Evolutionary conservation across 495 filamentous ascomycete species (phyloP), one percentile per base, ranked within the genome.

Genomic region (Penicillium samsonianum): DNA sequence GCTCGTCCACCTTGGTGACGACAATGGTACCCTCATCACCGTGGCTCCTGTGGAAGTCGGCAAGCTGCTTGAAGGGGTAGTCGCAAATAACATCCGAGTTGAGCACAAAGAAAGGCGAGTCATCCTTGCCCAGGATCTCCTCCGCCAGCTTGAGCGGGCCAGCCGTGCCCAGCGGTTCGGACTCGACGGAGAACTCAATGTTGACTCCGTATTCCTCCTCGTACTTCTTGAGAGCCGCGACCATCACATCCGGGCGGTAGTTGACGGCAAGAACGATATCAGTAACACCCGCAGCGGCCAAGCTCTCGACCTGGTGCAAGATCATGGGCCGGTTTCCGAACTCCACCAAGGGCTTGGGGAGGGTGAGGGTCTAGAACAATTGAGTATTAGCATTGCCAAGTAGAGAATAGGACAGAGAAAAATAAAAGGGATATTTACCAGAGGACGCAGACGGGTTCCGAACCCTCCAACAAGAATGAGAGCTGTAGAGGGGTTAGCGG

Each of bases 291-390:
- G 92, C 94, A 60, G 89, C 90, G 62, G 95, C 94, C 65, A 98
- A 80, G 64, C 90, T 90, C 77, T 98, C 92, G 64, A 98, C 89
- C 75, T 98, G 94, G 80, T 98, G 94, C 60, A 94, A 81, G 77
- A 98, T 98, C 94, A 98, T 98, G 64, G 92, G 94, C 72, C 90
- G 91, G 82, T 98, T 98, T 64, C 85, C 92, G 73, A 98, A 98
- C 64, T 98, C 94, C 67, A 98, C 94, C 63, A 98, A 81, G 43
- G 94, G 94, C 74, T 98, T 98, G 23, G 94, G 94, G 61, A 97
- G 89, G 41, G 94, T 98, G 67, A 98, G 84, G 54, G 94, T 98
- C 93, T 97, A 68, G 16, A 49, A 19, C 31, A 41, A 52, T 45
- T 31, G 26, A 31, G 52, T 33, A 43, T 63, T 52, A 66, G 58